These are phyloP conservation scores for Clarireedia paspali DNA, from an alignment of 2,329 filamentous ascomycete species.

Conservation along the genomic window DNA sequence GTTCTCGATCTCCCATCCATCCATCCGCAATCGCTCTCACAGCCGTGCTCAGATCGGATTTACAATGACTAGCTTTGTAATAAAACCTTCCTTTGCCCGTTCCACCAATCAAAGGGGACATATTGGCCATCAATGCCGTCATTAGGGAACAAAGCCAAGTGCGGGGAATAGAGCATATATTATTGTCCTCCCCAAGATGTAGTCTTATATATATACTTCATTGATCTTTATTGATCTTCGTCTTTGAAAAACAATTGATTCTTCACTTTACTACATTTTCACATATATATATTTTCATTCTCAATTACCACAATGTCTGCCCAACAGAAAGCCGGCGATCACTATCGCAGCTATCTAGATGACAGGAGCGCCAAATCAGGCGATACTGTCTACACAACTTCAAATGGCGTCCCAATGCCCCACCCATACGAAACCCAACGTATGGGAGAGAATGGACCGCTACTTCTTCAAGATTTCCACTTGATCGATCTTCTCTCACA, in stretches of 20 bases:
- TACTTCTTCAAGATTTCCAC: conserved; percentile 52
- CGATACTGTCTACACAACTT: conserved; percentile 42
- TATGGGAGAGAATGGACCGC: conserved; percentile 39
- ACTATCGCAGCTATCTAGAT: conserved; percentile 34
- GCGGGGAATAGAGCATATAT: background rate
- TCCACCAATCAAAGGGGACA: background rate
- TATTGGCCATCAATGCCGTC: conserved; percentile 2
- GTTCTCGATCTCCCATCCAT: background rate
- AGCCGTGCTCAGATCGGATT: background rate
- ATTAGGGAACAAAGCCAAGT: background rate
- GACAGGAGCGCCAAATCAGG: conserved; percentile 34
- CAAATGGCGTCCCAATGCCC: conserved; percentile 36
- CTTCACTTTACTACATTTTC: background rate
- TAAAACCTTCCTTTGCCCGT: background rate
- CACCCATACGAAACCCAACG: conserved; percentile 49
- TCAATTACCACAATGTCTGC: conserved; percentile 13
- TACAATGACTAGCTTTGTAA: background rate
- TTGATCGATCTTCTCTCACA: conserved; percentile 54
- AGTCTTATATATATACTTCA: too few relatives aligned
- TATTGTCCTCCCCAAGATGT: background rate
- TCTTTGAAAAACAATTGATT: background rate
- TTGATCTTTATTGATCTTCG: background rate
- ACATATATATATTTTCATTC: background rate
- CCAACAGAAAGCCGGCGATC: conserved; percentile 31
- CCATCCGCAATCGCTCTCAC: background rate